Base-by-base conservation (phyloP, 306 rosid genomes). In the Fagus crenata region DNA sequence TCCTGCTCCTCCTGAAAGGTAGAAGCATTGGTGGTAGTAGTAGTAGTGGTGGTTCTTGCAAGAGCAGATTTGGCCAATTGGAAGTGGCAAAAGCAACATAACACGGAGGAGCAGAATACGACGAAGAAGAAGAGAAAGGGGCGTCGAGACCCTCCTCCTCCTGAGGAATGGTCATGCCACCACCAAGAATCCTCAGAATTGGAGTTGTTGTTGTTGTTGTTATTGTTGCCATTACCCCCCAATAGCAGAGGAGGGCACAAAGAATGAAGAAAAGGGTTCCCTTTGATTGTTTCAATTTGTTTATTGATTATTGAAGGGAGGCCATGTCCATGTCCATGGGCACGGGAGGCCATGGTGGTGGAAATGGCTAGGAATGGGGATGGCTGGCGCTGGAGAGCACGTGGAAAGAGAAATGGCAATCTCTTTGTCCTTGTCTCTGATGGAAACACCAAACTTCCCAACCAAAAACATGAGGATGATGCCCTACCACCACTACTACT, bases 71-170 rank as follows among this genome's bases (percentile, higher is more conserved):
- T 78, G 22, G 90, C 87, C n/a, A 87, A 75, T 2, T 86, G 83
- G 78, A 90, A 86, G 17, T 85, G 89, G 76, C 83, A 90, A 77
- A 86, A 80, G 77, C 84, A 89, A 41, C 78, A 89, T n/a, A 68
- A 15, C 39, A 67, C 68, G 6, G 88, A 68, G 7, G 89, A 80
- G 40, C 85, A 75, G 49, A 80, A 39, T 49, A 86, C 51, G 2
- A 89, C 11, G 1, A 89, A 75, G 14, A 88, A 61, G 32, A 85
- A n/a, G 18, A 91, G 61, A 78, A 86, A 75, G 72, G 85, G 63
- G 78, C 71, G 14, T 37, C 41, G 74, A 32, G 84, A 77, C 56
- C 67, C 61, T 9, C 51, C 61, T 9, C 51, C 51, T 9, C 14
- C 51, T 56, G 89, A 87, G 80, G 68, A 73, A 43, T 73, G 75